Base-by-base conservation (phyloP, 2,329 filamentous ascomycete species). In the Hypoxylon sp. region DNA sequence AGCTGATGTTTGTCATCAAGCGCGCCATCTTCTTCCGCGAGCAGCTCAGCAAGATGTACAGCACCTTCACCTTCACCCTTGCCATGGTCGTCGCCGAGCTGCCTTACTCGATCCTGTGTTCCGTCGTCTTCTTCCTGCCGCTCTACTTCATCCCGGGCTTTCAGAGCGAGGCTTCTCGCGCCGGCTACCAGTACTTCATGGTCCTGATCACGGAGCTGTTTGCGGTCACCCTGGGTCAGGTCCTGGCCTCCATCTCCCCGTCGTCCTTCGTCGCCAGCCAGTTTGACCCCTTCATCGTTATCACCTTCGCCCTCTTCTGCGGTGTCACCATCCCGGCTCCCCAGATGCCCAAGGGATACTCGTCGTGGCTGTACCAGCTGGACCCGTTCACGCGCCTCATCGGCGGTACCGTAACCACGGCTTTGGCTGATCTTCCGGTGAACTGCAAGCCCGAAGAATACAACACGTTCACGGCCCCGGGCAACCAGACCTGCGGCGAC, bases 101-200 rank as follows among this genome's bases (percentile, higher is more conserved):
- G 71, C 92, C 92, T 0, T 96, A 96, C 79, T 89, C 85, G 33
- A 78, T 96, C 13, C 74, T 97, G 41, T 96, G 91, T 72, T 88
- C 91, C 0, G 86, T 95, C 7, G 80, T 78, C 54, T 96, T 96
- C 81, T 97, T 90, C 80, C 69, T 96, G 1, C 91, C 89, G 0
- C 74, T 96, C 3, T 96, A 96, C 81, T 96, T 88, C 75, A 89
- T 95, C 71, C 90, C 91, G 0, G 90, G 90, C 0, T 85, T 96
- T 72, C 84, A 88, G 66, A 69, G 73, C 2, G 81, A 81, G 0
- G 75, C 85, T 0, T 82, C 79, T 1, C 84, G 90, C 3, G 90
- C 92, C 0, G 92, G 92, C 0, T 95, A 93, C 74, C 90, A 94
- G 72, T 96, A 96, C 81, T 79, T 96, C 71, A 91, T 96, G 77